Evolutionary conservation across 352 stramenopile genomes (phyloP).

Genomic region (Globisporangium parvum): DNA sequence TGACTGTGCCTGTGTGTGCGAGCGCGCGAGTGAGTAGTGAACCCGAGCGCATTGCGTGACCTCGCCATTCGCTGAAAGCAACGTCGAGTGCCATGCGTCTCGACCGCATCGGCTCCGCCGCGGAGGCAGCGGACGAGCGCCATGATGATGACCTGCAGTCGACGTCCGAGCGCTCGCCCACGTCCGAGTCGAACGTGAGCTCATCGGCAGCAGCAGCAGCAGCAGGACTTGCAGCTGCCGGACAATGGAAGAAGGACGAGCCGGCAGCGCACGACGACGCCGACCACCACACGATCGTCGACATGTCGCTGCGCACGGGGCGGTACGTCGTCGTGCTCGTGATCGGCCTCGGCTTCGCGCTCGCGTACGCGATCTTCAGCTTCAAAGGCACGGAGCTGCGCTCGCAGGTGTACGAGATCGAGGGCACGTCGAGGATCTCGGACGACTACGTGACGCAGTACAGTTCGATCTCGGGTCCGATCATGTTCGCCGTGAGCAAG

Average conservation of each 20-base stretch:
- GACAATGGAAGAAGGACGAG: constrained; percentile 8
- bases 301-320: constrained; percentile 18
- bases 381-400: constrained; percentile 12
- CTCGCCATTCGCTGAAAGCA: constrained; percentile 7
- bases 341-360: constrained; percentile 12
- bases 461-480: constrained; percentile 12
- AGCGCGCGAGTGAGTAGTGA: too few species aligned
- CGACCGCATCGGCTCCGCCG: constrained; percentile 4
- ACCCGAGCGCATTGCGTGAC: too few species aligned
- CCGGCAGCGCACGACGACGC: constrained; percentile 2
- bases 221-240: not conserved
- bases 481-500: constrained; percentile 16
- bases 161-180: not conserved
- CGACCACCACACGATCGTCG: constrained; percentile 18
- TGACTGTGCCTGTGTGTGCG: too few species aligned
- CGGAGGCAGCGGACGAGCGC: not conserved
- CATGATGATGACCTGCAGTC: not conserved
- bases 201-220: not conserved
- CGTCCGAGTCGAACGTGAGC: constrained; percentile 7
- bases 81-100: not conserved
- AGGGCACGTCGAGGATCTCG: constrained; percentile 10
- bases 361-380: constrained; percentile 14
- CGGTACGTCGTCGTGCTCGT: constrained; percentile 17
- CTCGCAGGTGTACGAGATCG: constrained; percentile 6
- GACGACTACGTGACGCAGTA: constrained; percentile 13